Percentiles rank a stretch among this genome's conserved stretches.
Conservation (phyloP, 441 rosid species). For the Omphalea diandra region DNA sequence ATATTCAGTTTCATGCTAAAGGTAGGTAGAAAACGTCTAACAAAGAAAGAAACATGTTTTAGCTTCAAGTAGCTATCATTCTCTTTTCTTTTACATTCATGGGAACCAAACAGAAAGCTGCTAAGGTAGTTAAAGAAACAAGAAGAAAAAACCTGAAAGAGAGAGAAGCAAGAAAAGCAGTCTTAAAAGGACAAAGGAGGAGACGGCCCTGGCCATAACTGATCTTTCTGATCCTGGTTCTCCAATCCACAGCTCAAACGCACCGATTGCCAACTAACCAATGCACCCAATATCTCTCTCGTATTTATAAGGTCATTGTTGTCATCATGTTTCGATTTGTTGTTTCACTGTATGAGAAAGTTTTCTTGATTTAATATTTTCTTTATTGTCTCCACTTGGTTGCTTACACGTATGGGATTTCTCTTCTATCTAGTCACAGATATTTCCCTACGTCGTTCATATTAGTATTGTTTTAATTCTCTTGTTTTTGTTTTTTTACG, state of each 20-base stretch:
- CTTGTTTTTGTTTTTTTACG: background rate
- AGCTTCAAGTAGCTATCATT: background rate
- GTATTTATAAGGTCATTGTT: slow-evolving; percentile 12
- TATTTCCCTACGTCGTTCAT: too few relatives aligned
- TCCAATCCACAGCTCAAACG: background rate
- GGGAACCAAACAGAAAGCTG: background rate
- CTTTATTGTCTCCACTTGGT: background rate
- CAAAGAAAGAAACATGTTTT: background rate
- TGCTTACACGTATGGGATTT: background rate
- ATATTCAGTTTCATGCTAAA: background rate
- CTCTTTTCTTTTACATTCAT: background rate
- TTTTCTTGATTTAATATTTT: background rate
- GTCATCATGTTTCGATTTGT: background rate
- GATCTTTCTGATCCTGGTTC: slow-evolving; percentile 28
- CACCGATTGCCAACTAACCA: slow-evolving; percentile 14
- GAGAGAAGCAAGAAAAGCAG: slow-evolving; percentile 25
- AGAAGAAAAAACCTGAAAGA: slow-evolving; percentile 35
- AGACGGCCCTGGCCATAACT: slow-evolving; percentile 36
- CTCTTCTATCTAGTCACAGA: background rate
- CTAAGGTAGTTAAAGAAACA: background rate
- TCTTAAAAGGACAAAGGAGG: slow-evolving; percentile 22
- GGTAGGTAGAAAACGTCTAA: background rate
- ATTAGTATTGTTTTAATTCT: too few relatives aligned
- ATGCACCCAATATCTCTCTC: background rate
- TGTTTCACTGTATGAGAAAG: background rate